Conservation (phyloP, 129 eudicot genomes). For the Calendula officinalis region DNA sequence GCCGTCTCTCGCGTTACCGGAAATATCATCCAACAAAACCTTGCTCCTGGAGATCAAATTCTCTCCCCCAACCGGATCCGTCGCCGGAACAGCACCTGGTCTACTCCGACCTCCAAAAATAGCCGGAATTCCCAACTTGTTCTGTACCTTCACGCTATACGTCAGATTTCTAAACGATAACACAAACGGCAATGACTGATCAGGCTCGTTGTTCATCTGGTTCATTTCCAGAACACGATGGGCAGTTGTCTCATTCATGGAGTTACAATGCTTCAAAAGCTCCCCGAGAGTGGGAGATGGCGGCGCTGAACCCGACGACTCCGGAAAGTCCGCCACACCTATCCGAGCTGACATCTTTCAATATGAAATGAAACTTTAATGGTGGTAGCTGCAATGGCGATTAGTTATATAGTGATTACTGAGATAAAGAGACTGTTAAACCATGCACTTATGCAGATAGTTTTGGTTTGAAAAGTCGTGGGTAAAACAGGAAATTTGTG, state of each 20-base stretch:
- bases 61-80: conserved; percentile 37
- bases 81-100: conserved; percentile 23
- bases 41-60: conserved; percentile 40
- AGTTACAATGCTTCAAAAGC: conserved; percentile 23
- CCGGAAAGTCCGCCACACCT: conserved; percentile 30
- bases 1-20: conserved; percentile 84
- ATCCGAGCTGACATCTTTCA: conserved; percentile 39
- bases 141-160: conserved; percentile 44
- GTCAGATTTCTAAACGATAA: conserved; percentile 47
- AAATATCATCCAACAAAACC: conserved; percentile 64
- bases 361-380: neutral
- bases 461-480: conserved; percentile 17
- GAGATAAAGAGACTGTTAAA: neutral
- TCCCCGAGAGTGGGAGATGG: conserved; percentile 35
- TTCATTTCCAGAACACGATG: conserved; percentile 44
- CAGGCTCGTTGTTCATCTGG: conserved; percentile 23
- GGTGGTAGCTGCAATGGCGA: neutral
- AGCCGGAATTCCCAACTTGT: conserved; percentile 24
- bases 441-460: neutral
- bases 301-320: conserved; percentile 10
- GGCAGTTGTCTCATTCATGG: conserved; percentile 1
- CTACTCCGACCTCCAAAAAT: conserved; percentile 9
- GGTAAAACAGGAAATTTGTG: neutral
- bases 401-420: neutral
- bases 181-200: conserved; percentile 43